Evolutionary conservation across 2,329 filamentous ascomycete genomes (phyloP).

Genomic region (Cladophialophora psammophila): DNA sequence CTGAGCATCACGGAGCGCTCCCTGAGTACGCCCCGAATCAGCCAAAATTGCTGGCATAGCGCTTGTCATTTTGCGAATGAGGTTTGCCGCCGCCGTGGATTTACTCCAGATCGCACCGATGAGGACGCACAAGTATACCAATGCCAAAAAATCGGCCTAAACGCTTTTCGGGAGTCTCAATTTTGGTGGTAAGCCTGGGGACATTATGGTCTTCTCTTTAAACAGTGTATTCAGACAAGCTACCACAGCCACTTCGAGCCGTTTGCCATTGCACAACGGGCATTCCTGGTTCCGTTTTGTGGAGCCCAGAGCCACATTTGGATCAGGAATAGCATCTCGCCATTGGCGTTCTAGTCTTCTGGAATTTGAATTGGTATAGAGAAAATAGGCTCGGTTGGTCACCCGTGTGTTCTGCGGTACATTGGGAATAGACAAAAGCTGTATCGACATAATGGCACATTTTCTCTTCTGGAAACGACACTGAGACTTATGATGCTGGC

Average conservation of each 20-base stretch:
- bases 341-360: neutral
- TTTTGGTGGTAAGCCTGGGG: neutral
- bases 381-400: neutral
- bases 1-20: too few species aligned
- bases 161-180: neutral
- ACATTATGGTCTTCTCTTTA: neutral
- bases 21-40: neutral
- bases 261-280: neutral
- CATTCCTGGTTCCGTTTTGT: conserved; percentile 5
- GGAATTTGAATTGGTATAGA: neutral
- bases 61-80: neutral
- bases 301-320: neutral
- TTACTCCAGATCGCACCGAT: neutral
- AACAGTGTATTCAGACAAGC: neutral
- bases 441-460: neutral
- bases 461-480: neutral
- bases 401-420: neutral
- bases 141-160: neutral
- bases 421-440: neutral
- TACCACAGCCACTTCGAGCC: neutral
- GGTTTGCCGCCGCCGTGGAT: neutral
- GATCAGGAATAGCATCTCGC: neutral
- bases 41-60: neutral
- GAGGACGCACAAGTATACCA: neutral
- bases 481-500: neutral